These are phyloP conservation scores for Daldinia loculata DNA, from an alignment of 495 filamentous ascomycete species.

Conservation along the genomic window DNA sequence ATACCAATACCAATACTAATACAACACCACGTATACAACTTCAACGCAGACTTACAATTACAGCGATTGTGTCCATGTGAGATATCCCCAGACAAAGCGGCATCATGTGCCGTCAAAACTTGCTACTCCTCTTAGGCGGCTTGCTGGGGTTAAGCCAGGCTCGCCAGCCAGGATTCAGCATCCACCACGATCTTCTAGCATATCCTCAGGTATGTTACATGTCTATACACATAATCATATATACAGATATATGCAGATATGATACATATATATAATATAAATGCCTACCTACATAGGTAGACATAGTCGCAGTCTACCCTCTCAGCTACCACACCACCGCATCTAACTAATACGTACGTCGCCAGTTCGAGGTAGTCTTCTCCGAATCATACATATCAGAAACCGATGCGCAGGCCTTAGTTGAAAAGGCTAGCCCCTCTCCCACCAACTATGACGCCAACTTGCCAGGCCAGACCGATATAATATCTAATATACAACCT, in stretches of 20 bases:
- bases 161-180: constrained; percentile 61
- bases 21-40: background rate
- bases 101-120: constrained; percentile 60
- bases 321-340: too few species aligned
- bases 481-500: constrained; percentile 46
- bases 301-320: background rate
- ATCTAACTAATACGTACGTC: background rate
- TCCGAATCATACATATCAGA: constrained; percentile 78
- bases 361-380: constrained; percentile 83
- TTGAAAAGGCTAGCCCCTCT: constrained; percentile 50
- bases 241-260: background rate
- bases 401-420: constrained; percentile 67
- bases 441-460: constrained; percentile 46
- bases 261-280: background rate
- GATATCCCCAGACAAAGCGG: constrained; percentile 46
- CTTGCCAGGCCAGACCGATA: constrained; percentile 48
- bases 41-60: background rate
- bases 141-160: constrained; percentile 51
- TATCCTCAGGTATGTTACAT: constrained; percentile 78
- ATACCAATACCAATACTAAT: background rate
- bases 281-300: background rate
- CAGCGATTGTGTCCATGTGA: constrained; percentile 40
- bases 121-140: constrained; percentile 51
- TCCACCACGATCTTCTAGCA: constrained; percentile 90
- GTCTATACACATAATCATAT: background rate